Evolutionary conservation across 2,329 filamentous ascomycete genomes (phyloP).

Genomic region (Erysiphe neolycopersici): DNA sequence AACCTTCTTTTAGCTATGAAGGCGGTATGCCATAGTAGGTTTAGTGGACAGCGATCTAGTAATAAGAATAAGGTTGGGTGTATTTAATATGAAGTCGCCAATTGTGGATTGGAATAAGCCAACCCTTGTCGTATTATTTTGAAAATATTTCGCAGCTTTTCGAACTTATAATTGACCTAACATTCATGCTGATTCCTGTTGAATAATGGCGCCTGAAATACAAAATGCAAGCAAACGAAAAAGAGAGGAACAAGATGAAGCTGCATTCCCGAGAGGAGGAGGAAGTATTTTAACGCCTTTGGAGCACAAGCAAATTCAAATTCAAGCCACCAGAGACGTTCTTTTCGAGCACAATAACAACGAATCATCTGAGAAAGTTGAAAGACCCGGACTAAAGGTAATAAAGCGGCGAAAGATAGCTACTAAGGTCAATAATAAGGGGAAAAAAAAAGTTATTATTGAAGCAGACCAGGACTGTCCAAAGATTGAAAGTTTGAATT

Average conservation of each 20-base stretch:
- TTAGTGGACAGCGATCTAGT: too few species aligned
- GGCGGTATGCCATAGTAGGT: too few species aligned
- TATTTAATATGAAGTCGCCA: too few species aligned
- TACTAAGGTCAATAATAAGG: conserved; percentile 26
- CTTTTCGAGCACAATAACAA: conserved; percentile 51
- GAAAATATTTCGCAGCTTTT: too few species aligned
- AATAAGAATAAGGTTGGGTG: too few species aligned
- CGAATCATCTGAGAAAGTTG: conserved; percentile 14
- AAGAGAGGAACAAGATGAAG: conserved; percentile 50
- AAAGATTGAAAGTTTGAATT: conserved; percentile 67
- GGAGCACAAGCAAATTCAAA: conserved; percentile 87
- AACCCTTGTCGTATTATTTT: too few species aligned
- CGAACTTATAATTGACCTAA: too few species aligned
- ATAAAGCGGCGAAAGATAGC: conserved; percentile 18
- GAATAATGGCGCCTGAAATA: conserved; percentile 9
- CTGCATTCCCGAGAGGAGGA: conserved; percentile 75
- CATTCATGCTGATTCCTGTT: too few species aligned
- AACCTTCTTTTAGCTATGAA: too few species aligned
- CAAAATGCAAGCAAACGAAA: conserved; percentile 13
- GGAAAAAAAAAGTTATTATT: conserved; percentile 23
- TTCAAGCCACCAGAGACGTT: conserved; percentile 78
- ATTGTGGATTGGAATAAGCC: too few species aligned
- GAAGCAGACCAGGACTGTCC: conserved; percentile 24
- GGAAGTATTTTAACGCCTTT: conserved; percentile 74
- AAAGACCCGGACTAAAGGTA: conserved; percentile 2